Evolutionary conservation across 164 flowering plant species (phyloP).

Genomic region (Chimonanthus praecox): DNA sequence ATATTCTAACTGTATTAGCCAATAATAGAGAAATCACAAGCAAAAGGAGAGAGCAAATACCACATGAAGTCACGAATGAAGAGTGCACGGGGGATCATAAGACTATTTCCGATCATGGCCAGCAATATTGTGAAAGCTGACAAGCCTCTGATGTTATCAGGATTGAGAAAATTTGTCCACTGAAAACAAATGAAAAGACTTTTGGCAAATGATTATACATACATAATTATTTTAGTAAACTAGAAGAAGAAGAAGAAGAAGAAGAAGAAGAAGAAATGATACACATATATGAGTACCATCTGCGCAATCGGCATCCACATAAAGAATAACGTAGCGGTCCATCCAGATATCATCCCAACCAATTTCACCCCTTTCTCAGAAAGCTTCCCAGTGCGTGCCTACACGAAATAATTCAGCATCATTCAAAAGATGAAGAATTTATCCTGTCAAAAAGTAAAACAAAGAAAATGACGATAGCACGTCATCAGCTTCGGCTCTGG

Average conservation of each 20-base stretch:
- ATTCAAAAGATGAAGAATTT: not conserved
- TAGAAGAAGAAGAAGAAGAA: too few species aligned
- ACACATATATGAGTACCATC: slow-evolving; percentile 45
- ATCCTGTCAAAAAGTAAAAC: too few species aligned
- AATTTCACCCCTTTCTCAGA: slow-evolving; percentile 61
- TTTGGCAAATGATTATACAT: too few species aligned
- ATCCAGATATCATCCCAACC: slow-evolving; percentile 77
- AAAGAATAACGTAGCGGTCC: slow-evolving; percentile 99
- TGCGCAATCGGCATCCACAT: slow-evolving; percentile 99
- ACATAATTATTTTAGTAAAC: not conserved
- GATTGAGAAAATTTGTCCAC: slow-evolving; percentile 93
- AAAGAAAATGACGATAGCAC: too few species aligned
- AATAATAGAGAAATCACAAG: not conserved
- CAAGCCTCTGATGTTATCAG: slow-evolving; percentile 92
- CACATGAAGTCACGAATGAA: slow-evolving; percentile 94
- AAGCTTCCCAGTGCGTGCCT: slow-evolving; percentile 85
- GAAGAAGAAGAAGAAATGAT: too few species aligned
- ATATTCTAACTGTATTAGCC: not conserved
- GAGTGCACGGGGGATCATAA: slow-evolving; percentile 92
- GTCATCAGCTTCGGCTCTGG: too few species aligned
- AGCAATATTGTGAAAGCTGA: slow-evolving; percentile 89
- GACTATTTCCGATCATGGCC: slow-evolving; percentile 92
- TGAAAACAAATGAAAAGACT: slow-evolving; percentile 24
- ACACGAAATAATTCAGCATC: slow-evolving; percentile 13
- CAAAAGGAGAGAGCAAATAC: slow-evolving; percentile 31